These are phyloP conservation scores for Phalaenopsis aphrodite DNA, from an alignment of 106 monocot species.

Conservation along the genomic window DNA sequence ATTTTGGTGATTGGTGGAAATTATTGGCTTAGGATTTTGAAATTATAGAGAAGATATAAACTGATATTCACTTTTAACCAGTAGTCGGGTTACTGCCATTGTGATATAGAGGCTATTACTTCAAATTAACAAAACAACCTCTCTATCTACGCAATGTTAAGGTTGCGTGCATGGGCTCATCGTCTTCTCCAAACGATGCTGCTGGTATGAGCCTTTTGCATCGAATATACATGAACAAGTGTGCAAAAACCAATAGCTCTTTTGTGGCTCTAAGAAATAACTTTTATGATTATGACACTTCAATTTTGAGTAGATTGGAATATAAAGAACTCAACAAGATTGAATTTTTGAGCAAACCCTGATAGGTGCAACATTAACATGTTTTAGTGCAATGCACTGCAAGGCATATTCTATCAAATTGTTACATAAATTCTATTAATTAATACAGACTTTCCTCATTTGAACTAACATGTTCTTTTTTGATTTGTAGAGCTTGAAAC, in stretches of 20 bases:
- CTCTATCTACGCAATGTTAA: neutral
- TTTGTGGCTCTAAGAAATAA: neutral
- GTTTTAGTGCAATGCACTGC: neutral
- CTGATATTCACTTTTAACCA: neutral
- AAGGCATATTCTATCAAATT: neutral
- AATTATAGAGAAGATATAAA: neutral
- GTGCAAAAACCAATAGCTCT: neutral
- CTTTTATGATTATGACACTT: neutral
- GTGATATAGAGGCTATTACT: neutral
- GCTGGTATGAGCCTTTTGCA: neutral
- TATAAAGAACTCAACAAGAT: neutral
- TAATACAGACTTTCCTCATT: neutral
- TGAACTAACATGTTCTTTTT: neutral
- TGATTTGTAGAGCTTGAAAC: conserved; percentile 81
- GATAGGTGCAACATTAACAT: neutral
- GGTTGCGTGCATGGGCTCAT: neutral
- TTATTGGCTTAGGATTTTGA: neutral
- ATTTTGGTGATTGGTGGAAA: neutral
- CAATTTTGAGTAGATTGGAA: neutral
- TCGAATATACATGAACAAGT: neutral
- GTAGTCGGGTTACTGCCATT: neutral
- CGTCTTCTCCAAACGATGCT: neutral
- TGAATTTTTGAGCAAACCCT: neutral
- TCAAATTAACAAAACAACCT: neutral
- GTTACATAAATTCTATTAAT: neutral